Evolutionary conservation across 1,284 basidiomycete genomes (phyloP).

Genomic region (Mixia osmundae): DNA sequence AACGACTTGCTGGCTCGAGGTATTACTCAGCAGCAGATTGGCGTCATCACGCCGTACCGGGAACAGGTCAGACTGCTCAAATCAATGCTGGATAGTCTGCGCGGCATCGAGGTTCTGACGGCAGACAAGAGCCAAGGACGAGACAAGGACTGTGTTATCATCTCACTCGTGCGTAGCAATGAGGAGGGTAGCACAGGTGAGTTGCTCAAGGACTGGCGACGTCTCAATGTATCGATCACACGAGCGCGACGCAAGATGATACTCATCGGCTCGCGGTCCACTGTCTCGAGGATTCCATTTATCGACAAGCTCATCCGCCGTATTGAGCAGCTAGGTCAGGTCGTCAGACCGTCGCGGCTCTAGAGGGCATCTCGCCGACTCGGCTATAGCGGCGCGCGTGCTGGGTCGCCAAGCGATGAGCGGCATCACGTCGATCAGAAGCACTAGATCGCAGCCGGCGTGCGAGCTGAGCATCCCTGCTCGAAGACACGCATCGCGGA

Average conservation of each 20-base stretch:
- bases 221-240: constrained; percentile 92
- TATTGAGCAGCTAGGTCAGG: too few species aligned
- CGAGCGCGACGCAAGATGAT: constrained; percentile 71
- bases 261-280: constrained; percentile 61
- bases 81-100: constrained; percentile 30
- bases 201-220: constrained; percentile 74
- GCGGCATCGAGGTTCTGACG: constrained; percentile 61
- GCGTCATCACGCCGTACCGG: constrained; percentile 71
- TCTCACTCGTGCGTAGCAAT: constrained; percentile 79
- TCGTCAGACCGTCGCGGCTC: too few species aligned
- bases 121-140: constrained; percentile 88
- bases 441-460: too few species aligned
- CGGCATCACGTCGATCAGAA: too few species aligned
- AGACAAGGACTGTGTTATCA: constrained; percentile 84
- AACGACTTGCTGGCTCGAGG: constrained; percentile 42
- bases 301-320: constrained; percentile 24
- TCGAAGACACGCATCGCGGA: too few species aligned
- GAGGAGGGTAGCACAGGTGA: constrained; percentile 66
- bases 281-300: constrained; percentile 37
- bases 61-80: constrained; percentile 78
- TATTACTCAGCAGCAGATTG: constrained; percentile 44
- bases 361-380: too few species aligned
- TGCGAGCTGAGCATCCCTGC: too few species aligned
- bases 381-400: too few species aligned
- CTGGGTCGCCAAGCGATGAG: too few species aligned